Percentiles rank a stretch among this genome's conserved stretches.
These are phyloP conservation scores for Hyaloscypha variabilis DNA, from an alignment of 495 filamentous ascomycete species.

Conservation along the genomic window DNA sequence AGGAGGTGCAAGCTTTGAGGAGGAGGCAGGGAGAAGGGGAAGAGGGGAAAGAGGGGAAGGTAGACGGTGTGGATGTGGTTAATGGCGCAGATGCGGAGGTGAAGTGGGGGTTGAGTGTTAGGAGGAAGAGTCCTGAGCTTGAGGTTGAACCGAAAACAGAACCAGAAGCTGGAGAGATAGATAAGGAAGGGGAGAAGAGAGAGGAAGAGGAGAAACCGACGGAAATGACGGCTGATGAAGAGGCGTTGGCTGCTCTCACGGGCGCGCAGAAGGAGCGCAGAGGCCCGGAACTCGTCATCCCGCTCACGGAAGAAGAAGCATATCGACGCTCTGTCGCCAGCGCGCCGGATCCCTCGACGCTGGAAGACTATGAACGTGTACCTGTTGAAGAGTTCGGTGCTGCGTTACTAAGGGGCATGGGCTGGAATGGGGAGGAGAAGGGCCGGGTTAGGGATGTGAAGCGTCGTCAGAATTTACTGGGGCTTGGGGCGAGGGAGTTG, in stretches of 20 bases:
- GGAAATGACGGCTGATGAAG: constrained; percentile 66
- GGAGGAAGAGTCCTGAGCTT: constrained; percentile 28
- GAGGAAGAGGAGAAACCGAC: not conserved
- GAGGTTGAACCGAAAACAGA: constrained; percentile 20
- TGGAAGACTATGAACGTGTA: constrained; percentile 84
- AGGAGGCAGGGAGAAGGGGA: constrained; percentile 12
- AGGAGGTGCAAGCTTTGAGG: constrained; percentile 48
- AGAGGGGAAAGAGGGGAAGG: constrained; percentile 22
- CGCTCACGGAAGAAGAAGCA: constrained; percentile 62
- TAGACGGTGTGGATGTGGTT: constrained; percentile 36
- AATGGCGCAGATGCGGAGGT: constrained; percentile 32
- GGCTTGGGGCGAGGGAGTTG: constrained; percentile 78
- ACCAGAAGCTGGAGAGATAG: constrained; percentile 9
- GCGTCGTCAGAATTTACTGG: constrained; percentile 76
- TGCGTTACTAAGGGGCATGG: constrained; percentile 85
- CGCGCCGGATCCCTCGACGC: constrained; percentile 73
- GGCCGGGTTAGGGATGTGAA: constrained; percentile 48
- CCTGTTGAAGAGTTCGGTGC: constrained; percentile 95
- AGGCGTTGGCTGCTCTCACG: constrained; percentile 79
- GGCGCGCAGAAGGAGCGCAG: constrained; percentile 52
- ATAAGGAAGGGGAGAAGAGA: constrained; percentile 37
- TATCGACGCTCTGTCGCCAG: constrained; percentile 68
- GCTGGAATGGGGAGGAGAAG: constrained; percentile 84
- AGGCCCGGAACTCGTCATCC: constrained; percentile 62
- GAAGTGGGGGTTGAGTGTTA: constrained; percentile 30